Evolutionary conservation across 768 basidiomycete genomes (phyloP), one percentile per base, ranked within the genome.

Genomic region (Scleroderma citrinum): DNA sequence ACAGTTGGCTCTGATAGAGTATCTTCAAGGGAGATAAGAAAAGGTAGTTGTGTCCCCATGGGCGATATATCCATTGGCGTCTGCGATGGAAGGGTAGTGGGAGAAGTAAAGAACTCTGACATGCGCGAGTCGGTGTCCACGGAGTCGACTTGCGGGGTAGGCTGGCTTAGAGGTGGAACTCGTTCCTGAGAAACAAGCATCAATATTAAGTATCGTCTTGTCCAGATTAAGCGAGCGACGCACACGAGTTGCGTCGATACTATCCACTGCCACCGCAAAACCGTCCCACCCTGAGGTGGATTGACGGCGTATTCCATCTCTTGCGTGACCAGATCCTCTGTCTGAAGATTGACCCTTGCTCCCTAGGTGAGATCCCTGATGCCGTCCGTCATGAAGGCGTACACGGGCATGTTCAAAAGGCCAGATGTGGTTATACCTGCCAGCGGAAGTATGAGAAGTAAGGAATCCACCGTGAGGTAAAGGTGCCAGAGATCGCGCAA

Each of bases 331-430:
- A 11, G 58, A 53, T 24, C 52, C 56, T 4, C 53, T 54, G 13
- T 60, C 60, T 4, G 40, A 44, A 16, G 41, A 41, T 54, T 46
- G 66, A 14, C 48, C 40, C 42, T 53, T 63, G 23, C 52, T 52
- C 20, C 60, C 56, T 47, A 23, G 45, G 46, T 66, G 61, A 16
- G 62, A 68, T 20, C 64, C 66, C 39, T 55, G 64, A 57, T 52
- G 62, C 60, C 51, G 76, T 71, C 46, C 52, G 38, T 66, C 66
- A 20, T 66, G 66, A 8, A 97, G 72, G 41, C 85, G 77, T 4
- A 97, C 93, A 34, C 95, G 84, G 19, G 94, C 87, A 60, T 94
- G 92, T 61, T 95, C 93, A 55, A 93, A 97, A 0, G 95, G 95
- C 91, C 93, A 98, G 49, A 98, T 96, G 63, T 98, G 87, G 51